A percentile compares a stretch with the other conserved stretches of the same genome.
These are phyloP conservation scores for Talaromyces sp. DNA, from an alignment of 2,329 filamentous ascomycete genomes.

Conservation along the genomic window DNA sequence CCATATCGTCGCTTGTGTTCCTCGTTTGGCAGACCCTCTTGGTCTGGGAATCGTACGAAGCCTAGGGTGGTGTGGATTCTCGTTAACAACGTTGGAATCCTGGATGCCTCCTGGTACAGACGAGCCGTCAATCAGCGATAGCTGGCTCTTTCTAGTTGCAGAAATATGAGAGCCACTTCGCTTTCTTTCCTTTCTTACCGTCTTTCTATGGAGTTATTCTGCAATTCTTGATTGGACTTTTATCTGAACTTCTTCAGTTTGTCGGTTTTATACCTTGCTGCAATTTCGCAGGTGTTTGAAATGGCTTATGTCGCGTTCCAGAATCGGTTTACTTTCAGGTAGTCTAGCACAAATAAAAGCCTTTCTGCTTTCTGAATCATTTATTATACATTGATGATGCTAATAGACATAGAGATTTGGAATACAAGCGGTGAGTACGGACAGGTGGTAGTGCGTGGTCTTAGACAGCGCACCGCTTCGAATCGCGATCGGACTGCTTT, in stretches of 20 bases:
- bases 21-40: slow-evolving; percentile 59
- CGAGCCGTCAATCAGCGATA: slow-evolving; percentile 62
- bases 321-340: neutral
- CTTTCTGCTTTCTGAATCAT: neutral
- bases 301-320: neutral
- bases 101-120: slow-evolving; percentile 54
- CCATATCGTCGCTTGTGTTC: slow-evolving; percentile 73
- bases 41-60: slow-evolving; percentile 67
- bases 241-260: neutral
- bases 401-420: neutral
- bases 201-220: neutral
- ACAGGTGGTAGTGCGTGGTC: neutral
- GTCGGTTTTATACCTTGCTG: neutral
- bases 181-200: neutral
- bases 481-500: neutral
- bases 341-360: neutral
- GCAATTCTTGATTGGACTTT: neutral
- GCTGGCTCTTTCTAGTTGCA: slow-evolving; percentile 85
- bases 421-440: neutral
- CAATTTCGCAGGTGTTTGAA: neutral
- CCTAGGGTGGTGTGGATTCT: slow-evolving; percentile 90
- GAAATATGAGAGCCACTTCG: slow-evolving; percentile 53
- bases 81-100: slow-evolving; percentile 69
- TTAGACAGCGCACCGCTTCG: neutral
- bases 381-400: neutral